Percentiles rank a stretch among this genome's conserved stretches.
Conservation (phyloP, 768 basidiomycete species). For the Mycena floridula region DNA sequence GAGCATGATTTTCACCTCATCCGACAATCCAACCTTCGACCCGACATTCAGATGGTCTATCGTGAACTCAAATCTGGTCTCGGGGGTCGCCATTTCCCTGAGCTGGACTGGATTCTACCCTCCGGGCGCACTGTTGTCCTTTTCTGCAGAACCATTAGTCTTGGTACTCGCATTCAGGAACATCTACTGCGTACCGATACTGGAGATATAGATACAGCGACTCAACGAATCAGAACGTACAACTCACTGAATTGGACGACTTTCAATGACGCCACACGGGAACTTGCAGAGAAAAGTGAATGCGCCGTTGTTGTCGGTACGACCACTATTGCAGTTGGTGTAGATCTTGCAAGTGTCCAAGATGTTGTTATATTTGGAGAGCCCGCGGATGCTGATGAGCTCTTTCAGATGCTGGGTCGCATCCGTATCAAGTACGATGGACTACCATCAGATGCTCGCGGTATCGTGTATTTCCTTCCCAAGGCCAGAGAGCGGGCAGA, state of each 20-base stretch:
- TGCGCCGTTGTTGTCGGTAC: background rate
- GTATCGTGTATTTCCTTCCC: background rate
- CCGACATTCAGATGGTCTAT: slow-evolving; percentile 18
- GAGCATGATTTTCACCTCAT: slow-evolving; percentile 13
- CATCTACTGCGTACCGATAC: slow-evolving; percentile 11
- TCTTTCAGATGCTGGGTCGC: background rate
- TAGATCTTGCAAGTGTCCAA: background rate
- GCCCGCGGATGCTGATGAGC: background rate
- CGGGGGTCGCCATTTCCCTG: slow-evolving; percentile 13
- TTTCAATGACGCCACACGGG: background rate
- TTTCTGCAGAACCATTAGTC: slow-evolving; percentile 19
- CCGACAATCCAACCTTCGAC: slow-evolving; percentile 17
- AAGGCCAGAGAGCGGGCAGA: background rate
- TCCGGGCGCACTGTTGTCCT: slow-evolving; percentile 15
- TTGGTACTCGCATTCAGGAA: slow-evolving; percentile 13
- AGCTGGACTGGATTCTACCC: slow-evolving; percentile 21
- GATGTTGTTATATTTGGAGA: background rate
- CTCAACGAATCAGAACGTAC: background rate
- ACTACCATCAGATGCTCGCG: background rate
- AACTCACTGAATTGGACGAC: background rate
- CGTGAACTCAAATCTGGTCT: slow-evolving; percentile 12
- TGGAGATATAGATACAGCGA: background rate
- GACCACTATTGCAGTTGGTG: background rate
- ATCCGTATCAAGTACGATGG: background rate
- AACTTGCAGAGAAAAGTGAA: background rate